A percentile compares a stretch with the other conserved stretches of the same genome.
phyloP scores from a whole-genome alignment of 352 stramenopile species.

The Plasmopara muralis region DNA sequence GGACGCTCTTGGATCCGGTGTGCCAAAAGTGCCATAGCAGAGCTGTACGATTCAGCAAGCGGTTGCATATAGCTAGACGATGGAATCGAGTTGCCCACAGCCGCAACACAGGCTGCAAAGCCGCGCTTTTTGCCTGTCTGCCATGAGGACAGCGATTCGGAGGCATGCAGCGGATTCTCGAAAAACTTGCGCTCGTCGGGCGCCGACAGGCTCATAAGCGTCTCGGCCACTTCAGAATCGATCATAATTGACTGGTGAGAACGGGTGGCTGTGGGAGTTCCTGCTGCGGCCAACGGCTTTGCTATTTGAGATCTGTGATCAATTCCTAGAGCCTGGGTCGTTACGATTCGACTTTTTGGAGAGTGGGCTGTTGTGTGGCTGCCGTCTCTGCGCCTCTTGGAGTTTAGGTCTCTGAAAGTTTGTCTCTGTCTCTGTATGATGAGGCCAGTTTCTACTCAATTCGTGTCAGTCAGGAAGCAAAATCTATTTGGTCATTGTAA shows the following conservation, averaged over 20 bases:
- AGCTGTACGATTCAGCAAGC: constrained; percentile 12
- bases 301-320: background rate
- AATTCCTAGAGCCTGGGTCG: constrained; percentile 8
- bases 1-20: constrained; percentile 55
- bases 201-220: constrained; percentile 74
- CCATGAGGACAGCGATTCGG: constrained; percentile 42
- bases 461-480: constrained; percentile 12
- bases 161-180: constrained; percentile 50
- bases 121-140: constrained; percentile 48
- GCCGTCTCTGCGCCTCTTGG: constrained; percentile 11
- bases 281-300: constrained; percentile 6
- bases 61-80: constrained; percentile 42
- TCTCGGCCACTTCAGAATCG: constrained; percentile 67
- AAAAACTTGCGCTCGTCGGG: constrained; percentile 60
- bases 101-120: constrained; percentile 33
- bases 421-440: constrained; percentile 18
- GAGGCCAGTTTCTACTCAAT: constrained; percentile 21
- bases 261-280: constrained; percentile 11
- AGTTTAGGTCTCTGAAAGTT: constrained; percentile 15
- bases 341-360: constrained; percentile 25
- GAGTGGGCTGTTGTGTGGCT: constrained; percentile 15
- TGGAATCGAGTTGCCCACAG: constrained; percentile 44
- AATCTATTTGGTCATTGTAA: constrained; percentile 19
- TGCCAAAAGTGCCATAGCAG: constrained; percentile 35
- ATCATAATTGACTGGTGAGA: constrained; percentile 31